Base-by-base conservation (phyloP, 106 monocot species). In the Dioscorea alata region DNA sequence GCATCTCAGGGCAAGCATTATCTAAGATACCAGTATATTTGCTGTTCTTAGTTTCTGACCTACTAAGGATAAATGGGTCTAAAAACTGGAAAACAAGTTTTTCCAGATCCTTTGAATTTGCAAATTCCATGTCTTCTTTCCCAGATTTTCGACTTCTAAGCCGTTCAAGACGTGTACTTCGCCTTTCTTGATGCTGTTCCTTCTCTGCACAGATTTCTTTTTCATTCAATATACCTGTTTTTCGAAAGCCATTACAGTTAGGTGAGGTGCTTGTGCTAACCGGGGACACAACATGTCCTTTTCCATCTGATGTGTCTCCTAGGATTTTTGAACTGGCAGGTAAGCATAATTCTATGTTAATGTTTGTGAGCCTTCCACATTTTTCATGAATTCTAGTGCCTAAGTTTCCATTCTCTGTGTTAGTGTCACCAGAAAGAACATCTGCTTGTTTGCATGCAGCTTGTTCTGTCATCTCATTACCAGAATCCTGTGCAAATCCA, bases 121-220 rank as follows among this genome's bases (percentile, higher is more conserved):
- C 25, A 60, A 61, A 81, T 75, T 90, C 92, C 56, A 82, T 52
- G 15, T 99, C 92, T 60, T 93, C 97, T 77, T 90, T 99, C 48
- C 87, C 90, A 50, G 79, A 82, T 76, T 99, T 99, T 51, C 92
- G 92, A 77, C 97, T 99, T 85, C 90, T 86, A 28, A 99, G 85
- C 71, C 92, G 85, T 80, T 93, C 97, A 70, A 99, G 82, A 70
- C 92, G 89, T 73, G 83, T 78, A 57, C 92, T 92, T 67, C 97
- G 82, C 74, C 97, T 89, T 78, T 92, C 97, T 21, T 92, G 89
- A 63, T 71, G 80, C 71, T 99, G 97, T 58, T 92, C 97, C 80
- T 86, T 89, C 25, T 92, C 89, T 54, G 34, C 34, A 78, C 18
- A 83, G 13, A 63, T 57, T 65, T 95, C 83, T 25, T 78, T 85